Percentiles rank a stretch among this genome's conserved stretches.
Conservation (phyloP, 306 rosid genomes). For the Astragalus membranaceus region DNA sequence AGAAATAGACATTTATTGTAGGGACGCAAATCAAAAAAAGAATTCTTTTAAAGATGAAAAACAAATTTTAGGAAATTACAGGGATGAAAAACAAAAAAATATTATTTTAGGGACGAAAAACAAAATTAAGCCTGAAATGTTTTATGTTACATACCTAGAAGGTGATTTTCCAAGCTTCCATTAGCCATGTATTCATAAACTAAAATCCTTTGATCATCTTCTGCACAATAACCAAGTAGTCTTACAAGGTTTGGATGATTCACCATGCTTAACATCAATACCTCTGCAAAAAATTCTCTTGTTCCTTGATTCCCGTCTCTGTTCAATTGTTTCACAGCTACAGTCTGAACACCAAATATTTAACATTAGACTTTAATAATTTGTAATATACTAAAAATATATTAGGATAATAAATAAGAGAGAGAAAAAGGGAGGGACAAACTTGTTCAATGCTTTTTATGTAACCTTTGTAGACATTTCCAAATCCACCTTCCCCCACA, state of each 20-base stretch:
- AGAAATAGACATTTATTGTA: no score
- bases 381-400: not conserved
- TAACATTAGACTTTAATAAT: not conserved
- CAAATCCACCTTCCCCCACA: constrained; percentile 65
- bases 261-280: constrained; percentile 57
- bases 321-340: constrained; percentile 60
- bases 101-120: no score
- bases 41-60: no score
- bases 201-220: constrained; percentile 47
- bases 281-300: constrained; percentile 64
- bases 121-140: not conserved
- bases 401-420: not conserved
- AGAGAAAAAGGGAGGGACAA: not conserved
- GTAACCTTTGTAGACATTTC: constrained; percentile 55
- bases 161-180: constrained; percentile 62
- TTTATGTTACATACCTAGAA: constrained; percentile 38
- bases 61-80: no score
- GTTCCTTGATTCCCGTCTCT: constrained; percentile 60
- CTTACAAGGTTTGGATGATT: constrained; percentile 57
- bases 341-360: constrained; percentile 34
- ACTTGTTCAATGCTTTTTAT: constrained; percentile 35
- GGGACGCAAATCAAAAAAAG: no score
- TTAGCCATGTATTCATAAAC: constrained; percentile 65
- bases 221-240: constrained; percentile 59
- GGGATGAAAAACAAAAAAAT: no score